Percentiles rank a stretch among this genome's conserved stretches.
Conservation (phyloP, 2,329 filamentous ascomycete species). For the Microdochium trichocladiopsis region DNA sequence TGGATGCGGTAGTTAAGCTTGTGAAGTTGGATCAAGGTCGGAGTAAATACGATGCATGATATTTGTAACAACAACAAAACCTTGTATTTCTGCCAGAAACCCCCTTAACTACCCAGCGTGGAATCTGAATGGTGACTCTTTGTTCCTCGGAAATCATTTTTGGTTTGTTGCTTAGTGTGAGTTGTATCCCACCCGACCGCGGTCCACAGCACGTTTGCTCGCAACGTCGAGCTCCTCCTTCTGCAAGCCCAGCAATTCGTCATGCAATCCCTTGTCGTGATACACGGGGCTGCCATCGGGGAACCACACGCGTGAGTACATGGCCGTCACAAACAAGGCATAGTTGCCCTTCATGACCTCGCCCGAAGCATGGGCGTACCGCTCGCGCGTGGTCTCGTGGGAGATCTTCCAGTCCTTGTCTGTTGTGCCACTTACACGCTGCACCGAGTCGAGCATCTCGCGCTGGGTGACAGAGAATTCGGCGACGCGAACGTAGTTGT, state of each 20-base stretch:
- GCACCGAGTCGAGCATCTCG: conserved; percentile 57
- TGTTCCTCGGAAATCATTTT: too few species aligned
- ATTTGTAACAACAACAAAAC: too few species aligned
- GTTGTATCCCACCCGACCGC: not conserved
- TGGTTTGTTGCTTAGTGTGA: not conserved
- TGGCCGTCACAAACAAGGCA: conserved; percentile 35
- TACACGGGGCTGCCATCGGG: conserved; percentile 30
- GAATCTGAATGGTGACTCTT: too few species aligned
- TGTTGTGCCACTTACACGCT: conserved; percentile 48
- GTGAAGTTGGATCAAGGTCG: too few species aligned
- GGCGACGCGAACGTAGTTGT: conserved; percentile 41
- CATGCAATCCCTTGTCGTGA: conserved; percentile 34
- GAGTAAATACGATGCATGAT: too few species aligned
- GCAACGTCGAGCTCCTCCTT: conserved; percentile 51
- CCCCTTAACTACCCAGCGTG: too few species aligned
- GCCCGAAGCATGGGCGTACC: conserved; percentile 39
- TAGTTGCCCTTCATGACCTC: conserved; percentile 32
- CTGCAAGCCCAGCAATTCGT: conserved; percentile 48
- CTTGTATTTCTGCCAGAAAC: too few species aligned
- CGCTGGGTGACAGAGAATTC: conserved; percentile 54
- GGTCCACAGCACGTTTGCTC: conserved; percentile 39
- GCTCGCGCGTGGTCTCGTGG: conserved; percentile 34
- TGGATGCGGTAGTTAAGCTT: too few species aligned
- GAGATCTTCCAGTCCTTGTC: conserved; percentile 55
- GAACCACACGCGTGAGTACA: conserved; percentile 52